Base-by-base conservation (phyloP, 2,329 filamentous ascomycete species). In the Diaporthe nobilis region DNA sequence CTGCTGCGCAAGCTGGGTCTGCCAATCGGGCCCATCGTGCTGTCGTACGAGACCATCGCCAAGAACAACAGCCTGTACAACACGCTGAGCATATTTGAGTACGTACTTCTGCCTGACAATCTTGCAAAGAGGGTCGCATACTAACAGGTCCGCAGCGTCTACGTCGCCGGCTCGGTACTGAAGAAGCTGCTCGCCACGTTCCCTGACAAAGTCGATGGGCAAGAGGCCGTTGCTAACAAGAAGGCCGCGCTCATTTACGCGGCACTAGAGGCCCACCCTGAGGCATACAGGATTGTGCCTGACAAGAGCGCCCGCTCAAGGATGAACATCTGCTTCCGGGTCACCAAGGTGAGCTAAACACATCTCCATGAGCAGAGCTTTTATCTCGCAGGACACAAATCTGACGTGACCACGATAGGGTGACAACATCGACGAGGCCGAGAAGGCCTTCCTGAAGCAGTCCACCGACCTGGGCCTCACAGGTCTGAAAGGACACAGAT, bases 41-140 rank as follows among this genome's bases (percentile, higher is more conserved):
- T 98, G 65, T 91, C 94, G 78, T 98, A 96, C 82, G 93, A 95
- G 77, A 95, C 91, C 0, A 93, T 97, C 79, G 93, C 94, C 55
- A 97, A 97, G 88, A 97, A 97, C 86, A 97, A 98, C 87, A 97
- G 94, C 80, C 89, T 98, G 39, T 98, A 98, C 87, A 98, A 98
- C 85, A 98, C 96, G 0, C 87, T 98, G 15, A 96, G 95, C 81
- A 98, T 98, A 81, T 98, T 98, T 81, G 96, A 91, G 90, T 92
- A 83, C 81, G 89, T 85, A 4, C 1, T 47, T 2, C n/a, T 37
- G 13, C 37, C 42, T 10, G 13, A 13, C 31, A 7, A 1, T 1
- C 10, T 7, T 8, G 13, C 25, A 25, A 15, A 22, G 12, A 22
- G 12, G 15, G 22, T 17, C 17, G 13, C n/a, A 37, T n/a, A 3